A percentile compares a stretch with the other conserved stretches of the same genome.
Conservation (phyloP, 78 protist genomes). For the Dictyostelium discoideum region dicty_2.7 NC_007090.3:1450501-1451000, state of each 20-base stretch:
- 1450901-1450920: not conserved
- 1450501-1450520: conserved; percentile 68
- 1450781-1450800: not conserved
- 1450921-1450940: not conserved
- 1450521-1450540: conserved; percentile 17
- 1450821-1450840: not conserved
- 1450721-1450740: not conserved
- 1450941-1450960: not conserved
- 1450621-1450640: not conserved
- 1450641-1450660: not conserved
- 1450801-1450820: not conserved
- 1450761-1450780: conserved; percentile 5
- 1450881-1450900: not conserved
- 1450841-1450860: not conserved
- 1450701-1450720: not conserved
- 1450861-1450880: not conserved
- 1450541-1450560: conserved; percentile 15
- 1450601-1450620: not conserved
- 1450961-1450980: not conserved
- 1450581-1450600: not conserved
- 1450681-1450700: not conserved
- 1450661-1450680: not conserved
- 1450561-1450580: not conserved
- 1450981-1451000: not conserved
- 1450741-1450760: not conserved